phyloP scores from a whole-genome alignment of 2,329 filamentous ascomycete species.

The Lasiodiplodia theobromae region DNA sequence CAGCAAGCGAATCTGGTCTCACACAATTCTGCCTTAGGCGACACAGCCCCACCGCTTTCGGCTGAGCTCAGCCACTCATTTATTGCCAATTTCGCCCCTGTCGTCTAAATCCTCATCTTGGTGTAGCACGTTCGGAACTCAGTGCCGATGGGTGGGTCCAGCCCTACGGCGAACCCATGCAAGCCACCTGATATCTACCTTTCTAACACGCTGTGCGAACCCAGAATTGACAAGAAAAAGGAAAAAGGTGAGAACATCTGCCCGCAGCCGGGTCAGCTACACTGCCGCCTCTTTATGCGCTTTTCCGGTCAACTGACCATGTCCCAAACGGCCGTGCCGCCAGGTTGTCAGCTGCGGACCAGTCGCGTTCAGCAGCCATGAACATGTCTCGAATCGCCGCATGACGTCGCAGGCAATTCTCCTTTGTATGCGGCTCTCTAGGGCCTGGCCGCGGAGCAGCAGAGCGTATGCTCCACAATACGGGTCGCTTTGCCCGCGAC shows the following conservation, averaged over 20 bases:
- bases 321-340: slow-evolving; percentile 5
- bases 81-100: neutral
- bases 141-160: neutral
- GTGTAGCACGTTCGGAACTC: no score
- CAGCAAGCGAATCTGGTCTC: neutral
- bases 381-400: slow-evolving; percentile 45
- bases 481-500: slow-evolving; percentile 53
- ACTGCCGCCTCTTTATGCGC: neutral
- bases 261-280: neutral
- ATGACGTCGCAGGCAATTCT: slow-evolving; percentile 5
- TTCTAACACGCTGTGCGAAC: neutral
- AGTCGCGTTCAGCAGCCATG: slow-evolving; percentile 48
- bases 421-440: slow-evolving; percentile 10
- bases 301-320: slow-evolving; percentile 8
- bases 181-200: neutral
- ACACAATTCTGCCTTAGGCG: neutral
- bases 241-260: neutral
- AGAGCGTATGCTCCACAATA: slow-evolving; percentile 47
- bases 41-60: neutral
- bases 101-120: neutral
- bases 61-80: neutral
- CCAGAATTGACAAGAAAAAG: neutral
- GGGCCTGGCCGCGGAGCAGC: slow-evolving; percentile 2
- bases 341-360: slow-evolving; percentile 31
- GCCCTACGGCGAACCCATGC: slow-evolving; percentile 6